Conservation (phyloP, 106 monocot species). For the Hemerocallis citrina region DNA sequence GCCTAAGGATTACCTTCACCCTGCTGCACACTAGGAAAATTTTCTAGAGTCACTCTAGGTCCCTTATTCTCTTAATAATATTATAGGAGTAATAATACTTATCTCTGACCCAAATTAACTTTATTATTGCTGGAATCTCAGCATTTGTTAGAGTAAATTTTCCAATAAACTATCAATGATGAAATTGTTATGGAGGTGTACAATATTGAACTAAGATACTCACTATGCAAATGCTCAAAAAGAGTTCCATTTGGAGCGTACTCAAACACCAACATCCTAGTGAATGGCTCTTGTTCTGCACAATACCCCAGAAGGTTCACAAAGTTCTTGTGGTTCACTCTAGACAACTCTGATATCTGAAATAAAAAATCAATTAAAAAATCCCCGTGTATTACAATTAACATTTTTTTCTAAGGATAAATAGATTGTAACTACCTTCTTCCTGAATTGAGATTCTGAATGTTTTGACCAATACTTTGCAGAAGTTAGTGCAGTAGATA, state of each 20-base stretch:
- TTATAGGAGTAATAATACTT: too few species aligned
- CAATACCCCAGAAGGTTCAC: constrained; percentile 62
- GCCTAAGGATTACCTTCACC: too few species aligned
- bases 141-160: too few species aligned
- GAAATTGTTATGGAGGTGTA: too few species aligned
- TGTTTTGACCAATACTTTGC: constrained; percentile 32
- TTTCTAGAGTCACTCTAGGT: too few species aligned
- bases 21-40: too few species aligned
- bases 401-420: background rate
- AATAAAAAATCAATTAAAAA: background rate
- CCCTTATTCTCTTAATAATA: too few species aligned
- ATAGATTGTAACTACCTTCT: constrained; percentile 18
- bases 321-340: constrained; percentile 59
- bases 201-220: constrained; percentile 15
- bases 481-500: constrained; percentile 21
- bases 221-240: constrained; percentile 66
- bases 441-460: constrained; percentile 33
- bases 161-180: too few species aligned
- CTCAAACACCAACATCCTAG: constrained; percentile 63
- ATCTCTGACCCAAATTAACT: too few species aligned
- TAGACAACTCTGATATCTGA: constrained; percentile 46
- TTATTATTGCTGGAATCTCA: too few species aligned
- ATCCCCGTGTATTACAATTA: background rate
- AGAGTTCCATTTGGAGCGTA: constrained; percentile 67
- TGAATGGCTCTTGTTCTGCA: constrained; percentile 41